These are phyloP conservation scores for Daldinia sp. DNA, from an alignment of 2,329 filamentous ascomycete genomes.

Conservation along the genomic window DNA sequence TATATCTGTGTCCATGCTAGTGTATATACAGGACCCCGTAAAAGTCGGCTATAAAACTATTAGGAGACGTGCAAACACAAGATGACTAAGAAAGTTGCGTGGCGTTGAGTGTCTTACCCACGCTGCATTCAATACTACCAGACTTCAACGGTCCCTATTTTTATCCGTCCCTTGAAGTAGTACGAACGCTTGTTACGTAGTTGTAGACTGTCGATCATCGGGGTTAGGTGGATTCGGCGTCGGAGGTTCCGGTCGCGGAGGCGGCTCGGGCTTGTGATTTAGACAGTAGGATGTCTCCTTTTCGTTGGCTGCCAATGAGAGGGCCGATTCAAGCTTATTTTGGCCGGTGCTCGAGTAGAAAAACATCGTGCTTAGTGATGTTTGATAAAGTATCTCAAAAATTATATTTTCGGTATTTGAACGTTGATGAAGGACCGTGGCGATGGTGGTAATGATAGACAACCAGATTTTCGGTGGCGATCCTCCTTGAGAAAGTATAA, in stretches of 20 bases:
- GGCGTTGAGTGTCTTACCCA: constrained; percentile 27
- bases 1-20: constrained; percentile 1
- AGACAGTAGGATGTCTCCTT: constrained; percentile 23
- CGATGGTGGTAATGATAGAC: constrained; percentile 11
- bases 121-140: background rate
- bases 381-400: constrained; percentile 15
- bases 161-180: constrained; percentile 16
- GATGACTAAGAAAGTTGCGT: constrained; percentile 3
- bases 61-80: constrained; percentile 20
- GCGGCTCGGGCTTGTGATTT: constrained; percentile 47
- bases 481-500: constrained; percentile 16
- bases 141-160: constrained; percentile 12
- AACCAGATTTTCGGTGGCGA: constrained; percentile 17
- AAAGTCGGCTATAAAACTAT: constrained; percentile 15
- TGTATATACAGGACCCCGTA: constrained; percentile 9
- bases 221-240: constrained; percentile 48
- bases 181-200: constrained; percentile 21
- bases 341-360: constrained; percentile 17
- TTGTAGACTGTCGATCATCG: constrained; percentile 34
- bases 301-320: constrained; percentile 13
- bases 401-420: constrained; percentile 10
- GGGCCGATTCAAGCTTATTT: constrained; percentile 6
- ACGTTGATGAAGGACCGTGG: constrained; percentile 12
- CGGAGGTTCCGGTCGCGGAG: constrained; percentile 51
- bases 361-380: constrained; percentile 21